Evolutionary conservation across 148 eudicot genomes (phyloP).

Genomic region (Nyssa sinensis): DNA sequence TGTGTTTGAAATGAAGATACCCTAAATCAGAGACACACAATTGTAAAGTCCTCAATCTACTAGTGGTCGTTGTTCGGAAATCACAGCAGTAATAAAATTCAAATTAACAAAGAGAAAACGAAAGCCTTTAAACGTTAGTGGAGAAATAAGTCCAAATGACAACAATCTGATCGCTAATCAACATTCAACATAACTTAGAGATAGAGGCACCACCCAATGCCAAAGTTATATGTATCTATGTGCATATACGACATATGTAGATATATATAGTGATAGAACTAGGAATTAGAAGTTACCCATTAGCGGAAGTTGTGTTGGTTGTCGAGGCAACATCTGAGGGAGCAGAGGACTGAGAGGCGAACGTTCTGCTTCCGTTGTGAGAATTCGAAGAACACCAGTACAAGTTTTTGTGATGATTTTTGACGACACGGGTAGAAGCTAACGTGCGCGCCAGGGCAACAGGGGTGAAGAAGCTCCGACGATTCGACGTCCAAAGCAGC

Average conservation of each 20-base stretch:
- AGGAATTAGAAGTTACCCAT: neutral
- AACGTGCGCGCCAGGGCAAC: conserved; percentile 15
- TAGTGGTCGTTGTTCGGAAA: too few species aligned
- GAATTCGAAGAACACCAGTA: conserved; percentile 3
- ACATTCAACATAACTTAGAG: neutral
- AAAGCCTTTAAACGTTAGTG: neutral
- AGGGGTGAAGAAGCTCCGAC: conserved; percentile 17
- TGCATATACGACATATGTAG: neutral
- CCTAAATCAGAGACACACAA: too few species aligned
- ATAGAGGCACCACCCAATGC: neutral
- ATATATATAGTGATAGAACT: neutral
- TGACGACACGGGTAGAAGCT: neutral
- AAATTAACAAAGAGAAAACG: too few species aligned
- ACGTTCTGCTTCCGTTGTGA: conserved; percentile 3
- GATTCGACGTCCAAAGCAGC: conserved; percentile 10
- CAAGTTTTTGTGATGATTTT: neutral
- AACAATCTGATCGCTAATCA: neutral
- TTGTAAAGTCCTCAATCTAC: too few species aligned
- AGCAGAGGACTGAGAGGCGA: conserved; percentile 6
- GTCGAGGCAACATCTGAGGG: conserved; percentile 10
- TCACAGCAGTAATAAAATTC: too few species aligned
- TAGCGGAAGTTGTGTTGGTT: conserved; percentile 6
- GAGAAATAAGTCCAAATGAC: neutral
- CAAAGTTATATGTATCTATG: neutral
- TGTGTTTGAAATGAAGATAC: too few species aligned